Base-by-base conservation (phyloP, 352 stramenopile species). In the Blastocystis hominis region DNA sequence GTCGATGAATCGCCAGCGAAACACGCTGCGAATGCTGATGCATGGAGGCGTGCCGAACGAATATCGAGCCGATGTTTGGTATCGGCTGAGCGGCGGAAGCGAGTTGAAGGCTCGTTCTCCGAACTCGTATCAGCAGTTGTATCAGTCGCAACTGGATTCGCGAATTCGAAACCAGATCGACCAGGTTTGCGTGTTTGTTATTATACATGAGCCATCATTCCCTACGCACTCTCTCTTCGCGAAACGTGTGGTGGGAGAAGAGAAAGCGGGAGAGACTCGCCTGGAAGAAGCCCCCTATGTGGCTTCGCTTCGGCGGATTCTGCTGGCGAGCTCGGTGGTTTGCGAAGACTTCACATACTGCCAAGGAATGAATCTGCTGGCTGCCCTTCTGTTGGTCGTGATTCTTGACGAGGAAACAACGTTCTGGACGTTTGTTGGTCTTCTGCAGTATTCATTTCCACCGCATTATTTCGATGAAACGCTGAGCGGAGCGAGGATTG, bases 291-390 rank as follows among this genome's bases (percentile, higher is more conserved):
- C 72, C 17, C 72, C 72, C 2, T 46, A 70, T 9, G 42, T 36
- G 42, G 44, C 17, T 3, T 62, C 34, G 5, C 46, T 84, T n/a
- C 30, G 59, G 38, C 54, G 59, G 34, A 36, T 84, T 17, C 38
- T 84, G 46, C 36, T 70, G 42, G 72, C 42, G 10, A 62, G 70
- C 9, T 44, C 30, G 17, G 72, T 84, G 30, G 36, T 84, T 17
- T 36, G 72, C 38, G 59, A 66, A 17, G 72, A 84, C 36, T 70
- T 84, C 42, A 7, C 17, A 9, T 84, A 84, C 46, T 84, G 44
- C 46, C 72, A 84, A 47, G 64, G 72, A 62, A 70, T 84, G 36
- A 84, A 84, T 34, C 59, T 70, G n/a, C 59, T 84, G n/a, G 72
- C 40, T 13, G 72, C 44, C 4, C 30, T 44, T n/a, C 46, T 84